Evolutionary conservation across 2,329 filamentous ascomycete species (phyloP).

Genomic region (Penicillium sp.): DNA sequence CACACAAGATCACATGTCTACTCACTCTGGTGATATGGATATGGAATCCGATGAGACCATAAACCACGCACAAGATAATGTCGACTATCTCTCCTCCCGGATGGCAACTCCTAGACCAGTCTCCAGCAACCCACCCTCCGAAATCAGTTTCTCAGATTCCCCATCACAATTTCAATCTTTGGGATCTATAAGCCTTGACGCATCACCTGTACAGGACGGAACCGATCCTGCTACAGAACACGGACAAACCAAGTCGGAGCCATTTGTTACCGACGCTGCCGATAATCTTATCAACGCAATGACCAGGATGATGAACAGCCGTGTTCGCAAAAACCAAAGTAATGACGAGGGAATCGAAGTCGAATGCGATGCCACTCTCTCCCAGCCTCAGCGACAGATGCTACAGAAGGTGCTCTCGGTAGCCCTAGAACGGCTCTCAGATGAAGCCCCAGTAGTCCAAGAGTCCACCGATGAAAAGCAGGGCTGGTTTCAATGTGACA

Average conservation of each 20-base stretch:
- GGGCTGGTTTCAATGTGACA: constrained; percentile 31
- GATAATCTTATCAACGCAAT: constrained; percentile 34
- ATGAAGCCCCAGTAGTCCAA: constrained; percentile 4
- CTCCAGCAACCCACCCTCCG: neutral
- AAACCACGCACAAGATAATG: neutral
- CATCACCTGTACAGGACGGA: neutral
- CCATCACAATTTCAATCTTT: neutral
- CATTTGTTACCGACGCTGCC: constrained; percentile 30
- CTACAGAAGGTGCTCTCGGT: constrained; percentile 32
- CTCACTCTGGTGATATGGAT: constrained; percentile 8
- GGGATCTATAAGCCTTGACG: neutral
- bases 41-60: neutral
- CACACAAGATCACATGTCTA: constrained; percentile 17
- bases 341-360: constrained; percentile 23
- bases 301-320: constrained; percentile 33
- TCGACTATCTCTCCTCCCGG: neutral
- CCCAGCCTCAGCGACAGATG: constrained; percentile 32
- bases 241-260: constrained; percentile 17
- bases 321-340: constrained; percentile 22
- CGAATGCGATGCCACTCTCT: constrained; percentile 20
- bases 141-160: neutral
- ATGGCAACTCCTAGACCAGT: neutral
- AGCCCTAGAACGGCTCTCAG: constrained; percentile 29
- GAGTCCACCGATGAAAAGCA: constrained; percentile 19
- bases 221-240: neutral